These are phyloP conservation scores for Botrytis paeoniae DNA, from an alignment of 2,329 filamentous ascomycete genomes.

Conservation along the genomic window DNA sequence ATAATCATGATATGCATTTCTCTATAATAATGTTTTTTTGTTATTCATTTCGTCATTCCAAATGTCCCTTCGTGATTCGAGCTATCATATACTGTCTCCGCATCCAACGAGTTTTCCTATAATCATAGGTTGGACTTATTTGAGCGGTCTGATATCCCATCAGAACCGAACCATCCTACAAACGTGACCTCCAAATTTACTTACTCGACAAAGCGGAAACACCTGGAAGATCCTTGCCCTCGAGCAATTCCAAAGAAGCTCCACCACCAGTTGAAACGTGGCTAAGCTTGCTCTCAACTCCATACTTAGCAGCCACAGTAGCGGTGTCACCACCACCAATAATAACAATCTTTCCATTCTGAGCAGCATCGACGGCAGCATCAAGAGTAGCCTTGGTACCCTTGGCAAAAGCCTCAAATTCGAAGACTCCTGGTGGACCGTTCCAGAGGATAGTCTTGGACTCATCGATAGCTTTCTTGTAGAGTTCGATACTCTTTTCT, in stretches of 20 bases:
- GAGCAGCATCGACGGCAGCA: conserved; percentile 76
- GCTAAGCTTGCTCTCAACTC: conserved; percentile 93
- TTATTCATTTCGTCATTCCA: conserved; percentile 21
- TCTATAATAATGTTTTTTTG: conserved; percentile 8
- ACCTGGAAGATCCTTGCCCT: conserved; percentile 97
- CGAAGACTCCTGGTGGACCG: conserved; percentile 94
- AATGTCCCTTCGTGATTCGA: conserved; percentile 33
- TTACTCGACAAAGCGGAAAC: conserved; percentile 84
- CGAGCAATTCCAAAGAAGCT: conserved; percentile 90
- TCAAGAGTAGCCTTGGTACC: conserved; percentile 93
- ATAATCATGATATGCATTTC: conserved; percentile 8
- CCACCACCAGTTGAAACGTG: conserved; percentile 97
- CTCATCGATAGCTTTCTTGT: conserved; percentile 80
- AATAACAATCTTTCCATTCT: conserved; percentile 91
- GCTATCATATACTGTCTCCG: conserved; percentile 22
- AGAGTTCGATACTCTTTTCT: conserved; percentile 81
- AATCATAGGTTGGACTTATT: conserved; percentile 35
- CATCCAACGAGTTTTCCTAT: conserved; percentile 30
- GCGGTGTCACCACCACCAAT: conserved; percentile 98
- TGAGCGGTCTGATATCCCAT: conserved; percentile 33
- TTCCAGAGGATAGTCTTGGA: conserved; percentile 99
- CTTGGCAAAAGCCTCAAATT: conserved; percentile 89
- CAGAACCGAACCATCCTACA: conserved; percentile 25
- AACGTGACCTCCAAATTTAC: conserved; percentile 43
- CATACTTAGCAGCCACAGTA: conserved; percentile 96